Percentiles rank a stretch among this genome's conserved stretches.
phyloP scores from a whole-genome alignment of 768 basidiomycete species.

The Tricholoma sp. region DNA sequence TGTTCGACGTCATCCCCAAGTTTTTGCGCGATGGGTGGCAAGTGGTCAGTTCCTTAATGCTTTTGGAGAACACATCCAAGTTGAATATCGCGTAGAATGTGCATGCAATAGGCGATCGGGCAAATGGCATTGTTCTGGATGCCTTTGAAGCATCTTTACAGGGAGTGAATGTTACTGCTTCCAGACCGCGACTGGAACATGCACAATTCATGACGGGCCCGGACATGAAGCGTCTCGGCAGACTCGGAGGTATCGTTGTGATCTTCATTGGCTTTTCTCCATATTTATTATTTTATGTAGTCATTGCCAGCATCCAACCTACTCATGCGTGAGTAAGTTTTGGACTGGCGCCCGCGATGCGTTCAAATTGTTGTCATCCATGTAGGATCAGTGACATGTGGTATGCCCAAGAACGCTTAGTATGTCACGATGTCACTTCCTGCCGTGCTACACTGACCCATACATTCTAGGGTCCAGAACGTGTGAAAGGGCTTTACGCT shows the following conservation, averaged over 20 bases:
- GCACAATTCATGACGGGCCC: constrained; percentile 78
- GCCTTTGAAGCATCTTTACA: constrained; percentile 70
- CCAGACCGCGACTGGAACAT: constrained; percentile 83
- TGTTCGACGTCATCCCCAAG: constrained; percentile 57
- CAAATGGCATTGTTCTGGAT: constrained; percentile 79
- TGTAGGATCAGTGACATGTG: constrained; percentile 80
- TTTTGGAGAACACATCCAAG: background rate
- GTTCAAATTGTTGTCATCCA: background rate
- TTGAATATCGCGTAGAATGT: constrained; percentile 54
- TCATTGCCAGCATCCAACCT: constrained; percentile 88
- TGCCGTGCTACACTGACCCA: constrained; percentile 2
- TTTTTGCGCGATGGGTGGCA: constrained; percentile 86
- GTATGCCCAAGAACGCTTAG: constrained; percentile 80
- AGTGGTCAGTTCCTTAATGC: constrained; percentile 52
- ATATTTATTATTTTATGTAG: constrained; percentile 30
- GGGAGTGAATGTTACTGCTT: constrained; percentile 54
- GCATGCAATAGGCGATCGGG: constrained; percentile 83
- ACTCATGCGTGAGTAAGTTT: constrained; percentile 67
- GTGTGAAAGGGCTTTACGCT: constrained; percentile 82
- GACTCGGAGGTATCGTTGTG: constrained; percentile 60
- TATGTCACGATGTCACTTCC: constrained; percentile 27
- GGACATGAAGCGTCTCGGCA: constrained; percentile 74
- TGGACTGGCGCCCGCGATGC: background rate
- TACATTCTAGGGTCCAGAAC: constrained; percentile 60
- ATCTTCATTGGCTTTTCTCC: background rate